phyloP scores from a whole-genome alignment of 2,329 filamentous ascomycete genomes.

The Paracorniculantispora psalliotae region DNA sequence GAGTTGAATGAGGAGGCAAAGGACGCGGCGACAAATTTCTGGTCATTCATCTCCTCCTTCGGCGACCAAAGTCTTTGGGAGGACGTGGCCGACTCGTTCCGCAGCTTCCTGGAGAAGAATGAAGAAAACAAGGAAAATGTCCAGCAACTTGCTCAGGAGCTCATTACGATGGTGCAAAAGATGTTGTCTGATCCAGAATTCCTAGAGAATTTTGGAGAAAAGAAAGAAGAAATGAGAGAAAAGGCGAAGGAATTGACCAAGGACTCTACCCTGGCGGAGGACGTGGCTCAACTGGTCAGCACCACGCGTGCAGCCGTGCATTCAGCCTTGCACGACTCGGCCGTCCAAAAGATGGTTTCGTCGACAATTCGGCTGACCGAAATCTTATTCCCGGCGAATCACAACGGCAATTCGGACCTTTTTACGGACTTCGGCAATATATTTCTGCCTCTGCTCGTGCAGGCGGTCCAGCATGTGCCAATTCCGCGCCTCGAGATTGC shows the following conservation, averaged over 20 bases:
- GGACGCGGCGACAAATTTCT: conserved; percentile 71
- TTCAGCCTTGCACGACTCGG: conserved; percentile 65
- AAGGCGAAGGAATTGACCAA: conserved; percentile 59
- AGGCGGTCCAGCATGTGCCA: conserved; percentile 78
- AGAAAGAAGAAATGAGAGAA: conserved; percentile 45
- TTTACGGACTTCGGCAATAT: conserved; percentile 48
- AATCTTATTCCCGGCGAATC: conserved; percentile 62
- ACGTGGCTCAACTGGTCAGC: conserved; percentile 66
- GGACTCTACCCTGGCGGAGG: conserved; percentile 63
- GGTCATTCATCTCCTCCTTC: conserved; percentile 74
- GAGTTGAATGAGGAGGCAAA: conserved; percentile 71
- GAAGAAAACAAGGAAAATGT: conserved; percentile 76
- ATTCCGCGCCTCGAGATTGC: conserved; percentile 88
- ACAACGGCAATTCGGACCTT: conserved; percentile 20
- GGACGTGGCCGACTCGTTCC: conserved; percentile 62
- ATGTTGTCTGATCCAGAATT: conserved; percentile 84
- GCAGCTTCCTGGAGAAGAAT: conserved; percentile 63
- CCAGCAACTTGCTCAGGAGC: conserved; percentile 67
- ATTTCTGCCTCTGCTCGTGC: conserved; percentile 72
- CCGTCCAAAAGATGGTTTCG: conserved; percentile 63
- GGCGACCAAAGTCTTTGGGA: conserved; percentile 72
- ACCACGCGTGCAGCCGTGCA: conserved; percentile 64
- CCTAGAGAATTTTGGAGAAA: conserved; percentile 65
- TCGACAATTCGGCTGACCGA: conserved; percentile 63
- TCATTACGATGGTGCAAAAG: conserved; percentile 70